Conservation (phyloP, 768 basidiomycete genomes). For the Calocybe cyanea region DNA sequence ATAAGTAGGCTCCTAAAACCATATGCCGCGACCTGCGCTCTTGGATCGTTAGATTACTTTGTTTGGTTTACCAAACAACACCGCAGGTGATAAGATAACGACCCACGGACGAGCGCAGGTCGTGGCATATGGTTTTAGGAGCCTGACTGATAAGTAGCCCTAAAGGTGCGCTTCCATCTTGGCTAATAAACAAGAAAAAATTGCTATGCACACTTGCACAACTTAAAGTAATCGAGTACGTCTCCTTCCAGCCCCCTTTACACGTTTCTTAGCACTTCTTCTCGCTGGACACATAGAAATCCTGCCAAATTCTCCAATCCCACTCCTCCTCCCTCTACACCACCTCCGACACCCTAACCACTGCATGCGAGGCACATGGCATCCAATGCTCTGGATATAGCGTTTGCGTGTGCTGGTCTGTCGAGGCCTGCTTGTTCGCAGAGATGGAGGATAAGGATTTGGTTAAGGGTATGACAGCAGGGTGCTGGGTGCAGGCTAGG, state of each 20-base stretch:
- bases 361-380: constrained; percentile 48
- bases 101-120: constrained; percentile 88
- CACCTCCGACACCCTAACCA: constrained; percentile 52
- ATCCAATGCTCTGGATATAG: constrained; percentile 65
- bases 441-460: constrained; percentile 62
- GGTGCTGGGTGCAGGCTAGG: constrained; percentile 50
- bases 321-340: constrained; percentile 65
- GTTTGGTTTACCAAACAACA: too few relatives aligned
- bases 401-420: constrained; percentile 77
- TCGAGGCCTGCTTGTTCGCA: constrained; percentile 72
- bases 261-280: too few relatives aligned
- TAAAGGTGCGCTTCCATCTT: constrained; percentile 75
- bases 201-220: constrained; percentile 56
- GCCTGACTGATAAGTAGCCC: constrained; percentile 67
- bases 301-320: constrained; percentile 54
- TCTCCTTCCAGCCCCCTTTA: constrained; percentile 16
- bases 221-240: constrained; percentile 64
- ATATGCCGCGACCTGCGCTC: too few relatives aligned
- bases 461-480: constrained; percentile 36
- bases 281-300: constrained; percentile 43
- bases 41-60: too few relatives aligned
- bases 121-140: constrained; percentile 79
- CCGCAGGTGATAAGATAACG: too few relatives aligned
- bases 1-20: too few relatives aligned
- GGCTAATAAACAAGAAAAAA: constrained; percentile 63